Evolutionary conservation across 495 filamentous ascomycete species (phyloP).

Genomic region (Staphylotrichum tortipilum): DNA sequence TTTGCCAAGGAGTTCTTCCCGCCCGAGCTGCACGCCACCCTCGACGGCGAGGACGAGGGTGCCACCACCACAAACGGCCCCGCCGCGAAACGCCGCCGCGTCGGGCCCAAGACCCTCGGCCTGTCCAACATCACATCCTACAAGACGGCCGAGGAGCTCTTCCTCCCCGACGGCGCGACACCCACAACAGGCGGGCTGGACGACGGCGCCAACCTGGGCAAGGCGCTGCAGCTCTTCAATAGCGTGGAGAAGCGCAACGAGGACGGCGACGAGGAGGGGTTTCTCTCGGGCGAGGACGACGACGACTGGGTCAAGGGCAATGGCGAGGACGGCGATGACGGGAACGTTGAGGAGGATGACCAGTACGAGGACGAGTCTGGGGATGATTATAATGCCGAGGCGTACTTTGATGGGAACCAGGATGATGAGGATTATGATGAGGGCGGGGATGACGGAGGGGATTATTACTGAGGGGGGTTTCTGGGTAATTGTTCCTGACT

Average conservation of each 20-base stretch:
- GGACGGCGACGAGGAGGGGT: conserved; percentile 32
- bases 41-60: conserved; percentile 35
- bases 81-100: conserved; percentile 20
- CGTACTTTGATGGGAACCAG: conserved; percentile 45
- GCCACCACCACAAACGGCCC: too few species aligned
- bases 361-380: conserved; percentile 40
- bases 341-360: conserved; percentile 35
- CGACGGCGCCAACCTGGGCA: conserved; percentile 19
- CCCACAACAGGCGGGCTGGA: conserved; percentile 8
- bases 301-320: conserved; percentile 35
- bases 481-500: too few species aligned
- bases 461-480: conserved; percentile 14
- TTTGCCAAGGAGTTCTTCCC: conserved; percentile 45
- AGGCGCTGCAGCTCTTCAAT: conserved; percentile 28
- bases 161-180: conserved; percentile 11
- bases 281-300: conserved; percentile 33
- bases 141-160: conserved; percentile 27
- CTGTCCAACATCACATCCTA: conserved; percentile 26
- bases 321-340: conserved; percentile 28
- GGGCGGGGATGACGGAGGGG: conserved; percentile 35
- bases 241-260: conserved; percentile 31
- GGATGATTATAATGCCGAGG: conserved; percentile 49
- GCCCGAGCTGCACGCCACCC: conserved; percentile 41
- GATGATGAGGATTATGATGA: conserved; percentile 43
- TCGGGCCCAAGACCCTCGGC: conserved; percentile 21